Conservation (phyloP, 768 basidiomycete genomes). For the Vararia minispora region DNA sequence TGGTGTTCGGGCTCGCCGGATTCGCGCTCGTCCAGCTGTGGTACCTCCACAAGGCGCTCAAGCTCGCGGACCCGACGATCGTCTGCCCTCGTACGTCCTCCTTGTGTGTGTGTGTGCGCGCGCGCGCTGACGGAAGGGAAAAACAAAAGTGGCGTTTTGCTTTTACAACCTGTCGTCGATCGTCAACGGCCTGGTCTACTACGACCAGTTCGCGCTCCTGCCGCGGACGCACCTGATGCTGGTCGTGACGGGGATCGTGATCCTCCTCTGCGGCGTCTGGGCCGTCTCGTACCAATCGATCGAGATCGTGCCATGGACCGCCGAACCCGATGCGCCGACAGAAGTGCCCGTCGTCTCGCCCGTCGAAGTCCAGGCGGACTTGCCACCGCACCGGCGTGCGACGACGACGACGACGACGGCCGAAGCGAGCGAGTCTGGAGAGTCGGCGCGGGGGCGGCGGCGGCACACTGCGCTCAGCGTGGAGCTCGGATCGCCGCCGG, state of each 20-base stretch:
- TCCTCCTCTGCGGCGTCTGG: constrained; percentile 84
- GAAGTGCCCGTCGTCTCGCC: too few relatives aligned
- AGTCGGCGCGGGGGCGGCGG: constrained; percentile 10
- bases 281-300: constrained; percentile 69
- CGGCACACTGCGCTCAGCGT: constrained; percentile 1
- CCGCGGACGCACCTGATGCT: constrained; percentile 57
- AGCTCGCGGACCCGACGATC: constrained; percentile 74
- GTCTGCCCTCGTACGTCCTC: constrained; percentile 68
- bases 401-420: constrained; percentile 10
- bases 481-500: constrained; percentile 14
- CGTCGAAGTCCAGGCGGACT: neutral
- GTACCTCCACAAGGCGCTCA: constrained; percentile 73
- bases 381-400: constrained; percentile 2
- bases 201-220: constrained; percentile 72
- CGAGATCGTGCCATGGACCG: constrained; percentile 30
- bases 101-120: neutral
- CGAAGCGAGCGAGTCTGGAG: constrained; percentile 1
- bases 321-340: constrained; percentile 32
- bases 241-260: constrained; percentile 62
- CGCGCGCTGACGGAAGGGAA: constrained; percentile 7
- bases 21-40: constrained; percentile 78
- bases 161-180: constrained; percentile 93
- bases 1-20: constrained; percentile 56
- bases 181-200: constrained; percentile 83
- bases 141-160: constrained; percentile 68